A percentile compares a stretch with the other conserved stretches of the same genome.
Conservation (phyloP, 2,329 filamentous ascomycete species). For the Aspergillus tubingensis region DNA sequence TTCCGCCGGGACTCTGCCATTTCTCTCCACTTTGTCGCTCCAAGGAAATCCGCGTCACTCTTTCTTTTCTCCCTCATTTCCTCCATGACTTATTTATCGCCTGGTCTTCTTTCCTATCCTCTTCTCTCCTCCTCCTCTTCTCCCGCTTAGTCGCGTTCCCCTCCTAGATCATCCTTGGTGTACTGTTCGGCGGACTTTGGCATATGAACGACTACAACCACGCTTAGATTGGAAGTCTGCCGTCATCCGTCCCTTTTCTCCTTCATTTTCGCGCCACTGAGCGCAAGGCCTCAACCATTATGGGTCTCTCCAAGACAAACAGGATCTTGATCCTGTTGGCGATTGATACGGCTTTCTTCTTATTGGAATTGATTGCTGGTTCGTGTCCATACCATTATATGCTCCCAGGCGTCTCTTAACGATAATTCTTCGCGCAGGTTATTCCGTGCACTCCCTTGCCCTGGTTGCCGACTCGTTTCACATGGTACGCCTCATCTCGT, state of each 20-base stretch:
- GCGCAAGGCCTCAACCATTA: constrained; percentile 40
- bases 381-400: constrained; percentile 21
- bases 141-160: not conserved
- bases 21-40: not conserved
- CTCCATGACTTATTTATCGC: constrained; percentile 2
- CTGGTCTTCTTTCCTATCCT: not conserved
- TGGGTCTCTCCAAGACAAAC: constrained; percentile 89
- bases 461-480: constrained; percentile 97
- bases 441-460: constrained; percentile 85
- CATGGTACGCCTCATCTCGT: constrained; percentile 67
- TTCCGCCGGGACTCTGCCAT: not conserved
- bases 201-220: not conserved
- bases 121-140: not conserved
- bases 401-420: constrained; percentile 20
- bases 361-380: constrained; percentile 81
- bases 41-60: not conserved
- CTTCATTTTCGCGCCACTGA: constrained; percentile 21
- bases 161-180: not conserved
- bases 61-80: not conserved
- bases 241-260: constrained; percentile 15
- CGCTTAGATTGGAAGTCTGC: not conserved
- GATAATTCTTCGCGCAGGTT: constrained; percentile 51
- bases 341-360: constrained; percentile 87
- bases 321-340: constrained; percentile 90
- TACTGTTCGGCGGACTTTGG: not conserved